These are phyloP conservation scores for Botryosphaeria dothidea DNA, from an alignment of 2,329 filamentous ascomycete genomes.

Conservation along the genomic window DNA sequence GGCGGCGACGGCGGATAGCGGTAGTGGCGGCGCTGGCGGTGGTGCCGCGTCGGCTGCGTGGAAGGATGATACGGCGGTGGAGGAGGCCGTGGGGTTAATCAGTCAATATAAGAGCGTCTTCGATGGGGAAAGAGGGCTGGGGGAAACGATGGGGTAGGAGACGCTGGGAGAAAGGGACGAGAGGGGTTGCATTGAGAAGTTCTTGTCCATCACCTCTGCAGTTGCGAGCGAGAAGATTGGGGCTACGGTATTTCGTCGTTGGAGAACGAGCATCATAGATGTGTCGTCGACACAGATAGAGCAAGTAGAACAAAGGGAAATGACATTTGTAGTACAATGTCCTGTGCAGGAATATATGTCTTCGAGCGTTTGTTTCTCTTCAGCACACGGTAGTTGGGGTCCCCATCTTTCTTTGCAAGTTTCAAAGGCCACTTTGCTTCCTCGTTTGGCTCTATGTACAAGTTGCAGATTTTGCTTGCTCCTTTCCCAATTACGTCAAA, in stretches of 20 bases:
- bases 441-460: conserved; percentile 14
- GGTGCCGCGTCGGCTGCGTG: neutral
- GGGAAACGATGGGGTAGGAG: conserved; percentile 12
- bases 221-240: neutral
- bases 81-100: conserved; percentile 40
- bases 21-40: neutral
- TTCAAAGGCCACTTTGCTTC: neutral
- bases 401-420: neutral
- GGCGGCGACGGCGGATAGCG: conserved; percentile 37
- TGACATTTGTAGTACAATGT: neutral
- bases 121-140: conserved; percentile 26
- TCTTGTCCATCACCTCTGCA: no score
- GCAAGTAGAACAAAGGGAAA: neutral
- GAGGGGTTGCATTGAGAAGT: no score
- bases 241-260: no score
- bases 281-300: neutral
- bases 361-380: neutral
- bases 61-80: conserved; percentile 27
- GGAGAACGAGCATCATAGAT: neutral
- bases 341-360: neutral
- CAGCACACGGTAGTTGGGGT: neutral
- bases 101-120: conserved; percentile 30
- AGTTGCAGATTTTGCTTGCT: neutral
- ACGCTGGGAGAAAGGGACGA: neutral
- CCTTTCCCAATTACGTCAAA: neutral